These are phyloP conservation scores for Yarrowia porcina DNA, from an alignment of 805 yeast species.

Conservation along the genomic window DNA sequence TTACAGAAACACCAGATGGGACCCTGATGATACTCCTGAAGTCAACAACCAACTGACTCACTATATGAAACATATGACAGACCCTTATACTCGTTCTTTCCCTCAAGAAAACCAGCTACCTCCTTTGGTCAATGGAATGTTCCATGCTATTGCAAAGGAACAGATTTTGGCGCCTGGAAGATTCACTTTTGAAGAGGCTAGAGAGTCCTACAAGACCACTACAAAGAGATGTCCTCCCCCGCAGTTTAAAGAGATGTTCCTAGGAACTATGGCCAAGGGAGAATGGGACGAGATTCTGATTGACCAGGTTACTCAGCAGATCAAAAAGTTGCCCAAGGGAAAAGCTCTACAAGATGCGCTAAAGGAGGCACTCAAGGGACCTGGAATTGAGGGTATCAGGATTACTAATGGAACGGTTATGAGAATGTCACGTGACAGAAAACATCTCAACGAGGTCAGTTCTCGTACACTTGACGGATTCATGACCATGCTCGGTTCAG, in stretches of 20 bases:
- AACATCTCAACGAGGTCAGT: not conserved
- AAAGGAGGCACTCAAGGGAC: not conserved
- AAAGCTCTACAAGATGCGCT: not conserved
- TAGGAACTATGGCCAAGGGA: not conserved
- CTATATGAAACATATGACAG: not conserved
- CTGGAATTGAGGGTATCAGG: not conserved
- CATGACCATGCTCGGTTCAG: not conserved
- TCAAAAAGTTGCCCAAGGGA: not conserved
- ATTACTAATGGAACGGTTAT: not conserved
- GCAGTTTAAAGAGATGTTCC: not conserved
- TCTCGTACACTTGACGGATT: not conserved
- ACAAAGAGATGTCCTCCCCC: not conserved
- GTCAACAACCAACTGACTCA: not conserved
- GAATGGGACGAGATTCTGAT: not conserved
- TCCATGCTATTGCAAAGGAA: not conserved
- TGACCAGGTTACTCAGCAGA: not conserved
- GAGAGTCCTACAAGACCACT: not conserved
- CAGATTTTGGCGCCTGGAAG: not conserved
- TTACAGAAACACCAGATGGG: constrained; percentile 5
- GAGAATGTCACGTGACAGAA: not conserved
- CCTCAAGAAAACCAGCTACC: not conserved
- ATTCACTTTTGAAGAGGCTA: not conserved
- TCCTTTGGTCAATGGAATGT: not conserved
- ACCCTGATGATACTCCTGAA: not conserved
- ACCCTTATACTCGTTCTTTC: not conserved